These are phyloP conservation scores for Colletotrichum tropicicola DNA, from an alignment of 2,329 filamentous ascomycete genomes.

Conservation along the genomic window DNA sequence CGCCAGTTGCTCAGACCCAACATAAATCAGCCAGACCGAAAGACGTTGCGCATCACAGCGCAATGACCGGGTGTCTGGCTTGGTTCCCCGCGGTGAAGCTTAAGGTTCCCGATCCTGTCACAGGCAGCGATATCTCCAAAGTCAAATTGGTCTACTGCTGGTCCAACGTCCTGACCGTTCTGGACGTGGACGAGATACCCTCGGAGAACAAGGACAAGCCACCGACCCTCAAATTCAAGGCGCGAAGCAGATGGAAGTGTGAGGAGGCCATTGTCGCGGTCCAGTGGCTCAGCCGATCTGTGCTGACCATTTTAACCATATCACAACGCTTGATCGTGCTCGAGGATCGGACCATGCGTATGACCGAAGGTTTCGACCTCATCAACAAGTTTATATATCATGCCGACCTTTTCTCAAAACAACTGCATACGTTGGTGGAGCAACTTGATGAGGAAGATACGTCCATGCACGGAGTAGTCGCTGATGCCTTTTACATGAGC, in stretches of 20 bases:
- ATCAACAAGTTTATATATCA: constrained; percentile 94
- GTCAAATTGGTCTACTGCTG: constrained; percentile 97
- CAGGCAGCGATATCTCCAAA: constrained; percentile 75
- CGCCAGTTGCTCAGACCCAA: constrained; percentile 94
- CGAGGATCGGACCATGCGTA: constrained; percentile 87
- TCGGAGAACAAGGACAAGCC: constrained; percentile 79
- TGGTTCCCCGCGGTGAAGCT: constrained; percentile 98
- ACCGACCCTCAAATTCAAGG: constrained; percentile 79
- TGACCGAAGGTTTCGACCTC: constrained; percentile 94
- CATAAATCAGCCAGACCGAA: constrained; percentile 93
- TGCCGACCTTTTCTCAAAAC: constrained; percentile 86
- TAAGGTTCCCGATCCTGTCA: constrained; percentile 76
- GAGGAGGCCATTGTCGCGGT: constrained; percentile 96
- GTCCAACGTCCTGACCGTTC: constrained; percentile 95
- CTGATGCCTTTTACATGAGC: constrained; percentile 98
- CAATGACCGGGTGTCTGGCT: constrained; percentile 91
- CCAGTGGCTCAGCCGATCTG: constrained; percentile 95
- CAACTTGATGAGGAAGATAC: constrained; percentile 86
- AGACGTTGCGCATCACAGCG: constrained; percentile 87
- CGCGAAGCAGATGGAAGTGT: constrained; percentile 89
- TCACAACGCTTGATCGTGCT: constrained; percentile 93
- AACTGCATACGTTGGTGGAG: constrained; percentile 86
- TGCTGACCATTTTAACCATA: constrained; percentile 90
- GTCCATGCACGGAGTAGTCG: constrained; percentile 94
- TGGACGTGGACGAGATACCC: constrained; percentile 83